A percentile compares a stretch with the other conserved stretches of the same genome.
phyloP scores from a whole-genome alignment of 176 grass and related monocot species.

The Musa schizocarpa region DNA sequence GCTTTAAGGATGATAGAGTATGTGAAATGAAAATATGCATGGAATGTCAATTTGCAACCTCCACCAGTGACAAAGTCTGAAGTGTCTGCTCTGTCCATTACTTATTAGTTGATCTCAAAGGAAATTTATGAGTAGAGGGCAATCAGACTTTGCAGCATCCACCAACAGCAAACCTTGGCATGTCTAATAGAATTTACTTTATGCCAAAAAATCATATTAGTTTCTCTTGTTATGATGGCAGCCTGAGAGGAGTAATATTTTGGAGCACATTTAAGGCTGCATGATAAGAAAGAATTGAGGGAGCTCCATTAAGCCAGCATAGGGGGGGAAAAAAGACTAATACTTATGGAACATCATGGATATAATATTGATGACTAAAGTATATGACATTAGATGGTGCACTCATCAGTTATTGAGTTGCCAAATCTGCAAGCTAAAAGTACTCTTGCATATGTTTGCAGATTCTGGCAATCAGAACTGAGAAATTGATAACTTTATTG shows the following conservation, averaged over 20 bases:
- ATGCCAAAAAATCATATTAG: neutral
- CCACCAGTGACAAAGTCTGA: constrained; percentile 74
- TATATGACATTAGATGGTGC: no score
- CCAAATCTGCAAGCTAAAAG: no score
- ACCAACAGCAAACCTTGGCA: constrained; percentile 1
- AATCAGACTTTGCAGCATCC: neutral
- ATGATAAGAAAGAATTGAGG: neutral
- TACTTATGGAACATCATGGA: no score
- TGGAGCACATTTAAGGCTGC: neutral
- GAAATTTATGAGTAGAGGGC: neutral
- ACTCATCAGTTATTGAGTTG: no score
- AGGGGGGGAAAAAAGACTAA: no score
- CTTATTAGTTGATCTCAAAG: neutral
- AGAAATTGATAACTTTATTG: no score
- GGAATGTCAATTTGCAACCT: constrained; percentile 25
- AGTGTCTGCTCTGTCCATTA: constrained; percentile 61
- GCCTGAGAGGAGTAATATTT: neutral
- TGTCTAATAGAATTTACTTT: neutral
- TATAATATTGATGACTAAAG: no score
- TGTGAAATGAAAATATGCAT: constrained; percentile 56
- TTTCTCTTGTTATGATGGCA: neutral
- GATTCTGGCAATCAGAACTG: no score
- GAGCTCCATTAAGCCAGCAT: no score
- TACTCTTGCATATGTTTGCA: no score
- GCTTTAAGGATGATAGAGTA: constrained; percentile 28